Evolutionary conservation across 2,329 filamentous ascomycete genomes (phyloP), one percentile per base, ranked within the genome.

Genomic region (Fusarium sp.): DNA sequence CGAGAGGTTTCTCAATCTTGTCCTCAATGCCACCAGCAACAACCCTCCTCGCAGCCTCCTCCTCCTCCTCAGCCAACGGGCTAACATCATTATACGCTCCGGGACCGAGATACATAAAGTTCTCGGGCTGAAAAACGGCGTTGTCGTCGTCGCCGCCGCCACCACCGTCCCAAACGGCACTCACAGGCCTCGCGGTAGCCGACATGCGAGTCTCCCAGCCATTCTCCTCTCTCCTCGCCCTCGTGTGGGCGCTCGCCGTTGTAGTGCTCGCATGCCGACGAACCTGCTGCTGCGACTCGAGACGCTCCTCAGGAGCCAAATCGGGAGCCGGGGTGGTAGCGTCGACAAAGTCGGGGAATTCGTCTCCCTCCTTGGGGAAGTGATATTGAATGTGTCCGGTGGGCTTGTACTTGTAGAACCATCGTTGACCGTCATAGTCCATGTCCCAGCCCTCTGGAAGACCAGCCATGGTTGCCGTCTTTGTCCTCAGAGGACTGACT

Each of bases 321-420:
- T 81, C 80, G 3, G 83, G 82, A 1, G 77, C 79, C 0, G 84
- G 81, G 12, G 80, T 76, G 27, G 78, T 78, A 20, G 81, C 80
- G 65, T 84, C 83, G 69, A 87, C 76, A 72, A 84, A 87, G 74
- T 88, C 86, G 55, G 88, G 88, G 61, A 87, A 91, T 80, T 90
- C 89, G 74, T 91, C 89, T 70, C 88, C 89, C 6, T 86, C 84
- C 49, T 84, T 84, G 7, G 89, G 89, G 70, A 90, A 91, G 67
- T 86, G 86, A 75, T 86, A 91, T 78, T 90, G 89, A 17, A 86
- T 80, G 38, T 86, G 81, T 11, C 88, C 88, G 10, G 86, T 89
- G 27, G 88, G 81, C 71, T 83, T 87, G 81, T 88, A 90, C 60
- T 84, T 85, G 78, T 88, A 91, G 80, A 90, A 87, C 89, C 89